These are phyloP conservation scores for Golubevia pallescens DNA, from an alignment of 1,284 basidiomycete genomes.

Conservation along the genomic window DNA sequence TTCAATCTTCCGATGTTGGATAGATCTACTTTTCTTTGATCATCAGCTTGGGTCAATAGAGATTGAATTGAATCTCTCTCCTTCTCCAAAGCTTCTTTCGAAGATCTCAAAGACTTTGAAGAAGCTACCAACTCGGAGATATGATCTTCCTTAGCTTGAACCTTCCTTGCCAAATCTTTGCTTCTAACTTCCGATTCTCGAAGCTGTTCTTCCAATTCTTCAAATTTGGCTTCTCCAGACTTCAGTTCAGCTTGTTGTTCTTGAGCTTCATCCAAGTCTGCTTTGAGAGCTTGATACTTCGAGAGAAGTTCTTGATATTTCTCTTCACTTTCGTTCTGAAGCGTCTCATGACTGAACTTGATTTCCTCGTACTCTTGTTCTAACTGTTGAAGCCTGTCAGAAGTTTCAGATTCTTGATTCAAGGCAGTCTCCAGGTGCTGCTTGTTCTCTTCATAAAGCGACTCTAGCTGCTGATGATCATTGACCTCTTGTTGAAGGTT, in stretches of 20 bases:
- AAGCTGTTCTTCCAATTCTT: neutral
- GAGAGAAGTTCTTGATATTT: no score
- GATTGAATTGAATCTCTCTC: neutral
- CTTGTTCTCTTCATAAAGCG: no score
- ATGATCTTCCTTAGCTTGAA: neutral
- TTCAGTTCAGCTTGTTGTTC: neutral
- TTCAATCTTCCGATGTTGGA: no score
- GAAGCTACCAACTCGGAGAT: neutral
- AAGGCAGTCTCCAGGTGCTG: no score
- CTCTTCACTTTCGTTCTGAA: neutral
- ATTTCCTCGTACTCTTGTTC: neutral
- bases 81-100: neutral
- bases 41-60: no score
- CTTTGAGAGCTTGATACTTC: no score
- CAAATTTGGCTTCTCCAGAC: neutral
- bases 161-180: neutral
- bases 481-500: neutral
- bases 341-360: neutral
- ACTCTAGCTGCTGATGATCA: neutral
- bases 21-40: no score
- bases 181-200: neutral
- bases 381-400: neutral
- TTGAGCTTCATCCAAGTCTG: neutral
- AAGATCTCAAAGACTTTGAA: neutral
- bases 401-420: no score